Conservation (phyloP, 1,284 basidiomycete genomes). For the Peniophora sp. region DNA sequence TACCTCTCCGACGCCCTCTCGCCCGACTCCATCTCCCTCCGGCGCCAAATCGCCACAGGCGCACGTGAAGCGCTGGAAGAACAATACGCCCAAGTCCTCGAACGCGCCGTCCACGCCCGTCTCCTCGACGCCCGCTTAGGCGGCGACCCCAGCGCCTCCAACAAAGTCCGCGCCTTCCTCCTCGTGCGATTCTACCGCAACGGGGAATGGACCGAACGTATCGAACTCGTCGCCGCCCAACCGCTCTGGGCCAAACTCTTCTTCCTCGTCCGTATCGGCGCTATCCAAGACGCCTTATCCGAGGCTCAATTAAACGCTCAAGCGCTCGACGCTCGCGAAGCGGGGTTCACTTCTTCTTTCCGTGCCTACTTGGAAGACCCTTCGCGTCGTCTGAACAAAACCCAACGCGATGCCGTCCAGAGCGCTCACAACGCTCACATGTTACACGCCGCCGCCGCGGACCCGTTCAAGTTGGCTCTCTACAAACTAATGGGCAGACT, state of each 20-base stretch:
- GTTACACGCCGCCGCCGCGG: slow-evolving; percentile 76
- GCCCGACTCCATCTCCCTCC: slow-evolving; percentile 49
- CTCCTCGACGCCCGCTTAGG: slow-evolving; percentile 86
- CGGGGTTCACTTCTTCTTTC: slow-evolving; percentile 80
- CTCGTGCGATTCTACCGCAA: slow-evolving; percentile 74
- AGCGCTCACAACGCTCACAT: slow-evolving; percentile 91
- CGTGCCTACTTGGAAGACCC: slow-evolving; percentile 81
- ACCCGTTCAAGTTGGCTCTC: slow-evolving; percentile 93
- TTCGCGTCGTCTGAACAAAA: slow-evolving; percentile 71
- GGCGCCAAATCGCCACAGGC: slow-evolving; percentile 66
- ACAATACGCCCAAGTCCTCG: slow-evolving; percentile 83
- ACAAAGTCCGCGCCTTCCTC: slow-evolving; percentile 85
- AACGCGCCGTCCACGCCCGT: slow-evolving; percentile 76
- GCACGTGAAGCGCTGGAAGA: slow-evolving; percentile 72
- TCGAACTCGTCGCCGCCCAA: slow-evolving; percentile 80
- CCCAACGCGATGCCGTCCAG: slow-evolving; percentile 79
- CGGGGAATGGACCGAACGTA: slow-evolving; percentile 78
- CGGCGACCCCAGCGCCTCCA: slow-evolving; percentile 84
- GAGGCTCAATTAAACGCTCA: slow-evolving; percentile 70
- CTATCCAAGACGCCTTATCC: slow-evolving; percentile 72
- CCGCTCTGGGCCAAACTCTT: slow-evolving; percentile 93
- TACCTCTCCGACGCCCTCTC: slow-evolving; percentile 59
- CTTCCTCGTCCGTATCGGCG: slow-evolving; percentile 85
- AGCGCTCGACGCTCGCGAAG: slow-evolving; percentile 76
- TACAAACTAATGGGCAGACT: slow-evolving; percentile 95